Evolutionary conservation across 176 grass and related monocot species (phyloP).

Genomic region (Melocanna baccifera): DNA sequence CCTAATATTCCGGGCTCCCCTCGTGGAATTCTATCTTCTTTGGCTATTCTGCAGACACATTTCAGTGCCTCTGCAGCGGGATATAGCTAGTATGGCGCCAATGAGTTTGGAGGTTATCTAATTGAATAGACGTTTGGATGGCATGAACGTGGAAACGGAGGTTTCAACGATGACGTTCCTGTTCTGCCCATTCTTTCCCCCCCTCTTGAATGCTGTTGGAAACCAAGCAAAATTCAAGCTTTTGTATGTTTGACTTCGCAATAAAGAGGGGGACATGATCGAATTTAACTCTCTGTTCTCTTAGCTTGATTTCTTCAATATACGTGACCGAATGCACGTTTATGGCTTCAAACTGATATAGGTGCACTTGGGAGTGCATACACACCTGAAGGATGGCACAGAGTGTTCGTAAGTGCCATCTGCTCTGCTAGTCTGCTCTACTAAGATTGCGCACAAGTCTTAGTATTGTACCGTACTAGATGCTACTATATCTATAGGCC

Average conservation of each 20-base stretch:
- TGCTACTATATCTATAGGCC: background rate
- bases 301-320: background rate
- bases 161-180: conserved; percentile 49
- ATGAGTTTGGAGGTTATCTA: conserved; percentile 41
- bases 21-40: conserved; percentile 28
- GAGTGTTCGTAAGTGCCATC: background rate
- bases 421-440: background rate
- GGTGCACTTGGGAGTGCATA: background rate
- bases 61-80: conserved; percentile 36
- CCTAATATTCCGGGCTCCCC: conserved; percentile 24
- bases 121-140: conserved; percentile 33
- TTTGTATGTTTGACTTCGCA: conserved; percentile 37
- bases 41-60: conserved; percentile 43
- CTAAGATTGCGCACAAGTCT: background rate
- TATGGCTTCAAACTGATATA: background rate
- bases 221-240: conserved; percentile 36
- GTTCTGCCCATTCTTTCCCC: conserved; percentile 46
- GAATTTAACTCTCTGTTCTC: conserved; percentile 1
- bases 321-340: background rate
- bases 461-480: background rate
- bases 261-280: conserved; percentile 63
- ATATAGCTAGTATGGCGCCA: conserved; percentile 56
- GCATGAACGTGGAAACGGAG: conserved; percentile 44
- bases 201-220: conserved; percentile 38
- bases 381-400: background rate